Evolutionary conservation across 495 filamentous ascomycete species (phyloP).

Genomic region (Astrothelium subdiscretum): DNA sequence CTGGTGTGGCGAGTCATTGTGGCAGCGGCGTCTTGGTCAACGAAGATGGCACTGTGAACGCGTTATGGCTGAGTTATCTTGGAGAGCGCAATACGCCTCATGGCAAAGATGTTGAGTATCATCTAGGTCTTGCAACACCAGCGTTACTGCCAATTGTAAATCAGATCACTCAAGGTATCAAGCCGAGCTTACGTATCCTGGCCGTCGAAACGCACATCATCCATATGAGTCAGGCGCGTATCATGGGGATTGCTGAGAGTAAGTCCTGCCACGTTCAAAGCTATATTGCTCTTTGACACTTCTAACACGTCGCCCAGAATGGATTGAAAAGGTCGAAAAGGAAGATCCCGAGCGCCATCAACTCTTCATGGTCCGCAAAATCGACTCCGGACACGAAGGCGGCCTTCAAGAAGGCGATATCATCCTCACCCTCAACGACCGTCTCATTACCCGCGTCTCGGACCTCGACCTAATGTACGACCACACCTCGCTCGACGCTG

Average conservation of each 20-base stretch:
- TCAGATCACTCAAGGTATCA: constrained; percentile 67
- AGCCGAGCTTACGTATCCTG: constrained; percentile 74
- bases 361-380: constrained; percentile 96
- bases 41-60: constrained; percentile 84
- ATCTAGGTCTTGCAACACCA: constrained; percentile 84
- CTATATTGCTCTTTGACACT: neutral
- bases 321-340: constrained; percentile 77
- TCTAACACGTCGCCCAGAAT: constrained; percentile 36
- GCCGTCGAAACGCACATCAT: constrained; percentile 90
- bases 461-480: constrained; percentile 97
- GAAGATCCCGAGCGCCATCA: constrained; percentile 88
- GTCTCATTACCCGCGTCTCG: constrained; percentile 82
- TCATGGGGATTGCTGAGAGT: constrained; percentile 86
- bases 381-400: constrained; percentile 55
- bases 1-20: constrained; percentile 77
- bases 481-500: constrained; percentile 66
- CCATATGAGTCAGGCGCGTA: constrained; percentile 93
- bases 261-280: neutral
- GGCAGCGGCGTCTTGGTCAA: constrained; percentile 87
- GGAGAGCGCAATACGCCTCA: constrained; percentile 65
- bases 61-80: constrained; percentile 91
- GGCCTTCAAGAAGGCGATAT: constrained; percentile 82
- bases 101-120: constrained; percentile 90
- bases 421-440: constrained; percentile 79
- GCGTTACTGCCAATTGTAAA: constrained; percentile 73